Conservation (phyloP, 192 early-diverging fungal genomes). For the Gigaspora rosea region DNA sequence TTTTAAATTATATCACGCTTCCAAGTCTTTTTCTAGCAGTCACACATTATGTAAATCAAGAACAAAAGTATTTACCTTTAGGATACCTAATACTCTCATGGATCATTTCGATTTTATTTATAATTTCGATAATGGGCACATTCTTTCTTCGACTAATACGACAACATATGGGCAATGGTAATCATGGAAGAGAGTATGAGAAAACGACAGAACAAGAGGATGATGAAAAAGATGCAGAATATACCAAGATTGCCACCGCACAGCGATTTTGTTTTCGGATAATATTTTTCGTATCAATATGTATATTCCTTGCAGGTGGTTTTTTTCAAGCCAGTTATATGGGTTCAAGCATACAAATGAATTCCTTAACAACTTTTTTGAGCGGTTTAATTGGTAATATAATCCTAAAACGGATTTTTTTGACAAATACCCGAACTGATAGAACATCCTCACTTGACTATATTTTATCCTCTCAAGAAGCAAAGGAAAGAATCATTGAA, state of each 20-base stretch:
- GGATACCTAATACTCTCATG: not conserved
- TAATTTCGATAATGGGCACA: not conserved
- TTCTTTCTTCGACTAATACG: not conserved
- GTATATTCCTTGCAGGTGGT: not conserved
- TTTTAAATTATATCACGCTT: constrained; percentile 5
- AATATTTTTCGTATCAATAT: not conserved
- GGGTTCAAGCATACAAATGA: not conserved
- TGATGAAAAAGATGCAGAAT: too few species aligned
- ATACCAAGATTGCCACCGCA: too few species aligned
- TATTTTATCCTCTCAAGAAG: not conserved
- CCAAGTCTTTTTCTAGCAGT: not conserved
- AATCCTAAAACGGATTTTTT: not conserved
- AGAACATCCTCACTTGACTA: not conserved
- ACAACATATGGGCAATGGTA: not conserved
- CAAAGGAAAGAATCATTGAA: not conserved
- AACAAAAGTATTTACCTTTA: not conserved
- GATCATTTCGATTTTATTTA: not conserved
- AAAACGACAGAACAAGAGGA: too few species aligned
- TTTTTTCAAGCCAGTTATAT: not conserved
- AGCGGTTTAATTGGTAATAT: not conserved
- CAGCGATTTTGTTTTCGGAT: not conserved
- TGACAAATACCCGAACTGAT: not conserved
- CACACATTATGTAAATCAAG: not conserved
- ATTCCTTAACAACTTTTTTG: not conserved
- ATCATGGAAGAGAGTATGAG: too few species aligned